phyloP scores from a whole-genome alignment of 78 protist genomes.

The Tieghemostelium lacteum region DNA sequence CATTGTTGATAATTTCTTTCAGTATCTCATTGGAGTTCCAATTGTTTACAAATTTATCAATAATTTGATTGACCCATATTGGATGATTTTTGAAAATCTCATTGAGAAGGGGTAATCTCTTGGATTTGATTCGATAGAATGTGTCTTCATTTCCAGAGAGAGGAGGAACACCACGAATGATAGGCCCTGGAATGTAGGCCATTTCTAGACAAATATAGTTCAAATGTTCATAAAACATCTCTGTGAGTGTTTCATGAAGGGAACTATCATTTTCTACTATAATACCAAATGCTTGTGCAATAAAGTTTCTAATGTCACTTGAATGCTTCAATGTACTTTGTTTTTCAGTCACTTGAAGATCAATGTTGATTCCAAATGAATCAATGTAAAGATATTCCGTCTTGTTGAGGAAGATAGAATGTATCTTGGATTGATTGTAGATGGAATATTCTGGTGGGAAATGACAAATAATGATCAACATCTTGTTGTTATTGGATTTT shows the following conservation, averaged over 20 bases:
- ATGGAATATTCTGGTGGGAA: conserved; percentile 58
- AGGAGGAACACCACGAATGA: too few species aligned
- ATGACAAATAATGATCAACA: conserved; percentile 34
- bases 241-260: background rate
- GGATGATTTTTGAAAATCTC: conserved; percentile 4
- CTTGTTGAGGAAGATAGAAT: conserved; percentile 53
- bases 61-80: background rate
- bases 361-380: conserved; percentile 52
- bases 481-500: background rate
- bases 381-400: conserved; percentile 49
- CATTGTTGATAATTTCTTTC: conserved; percentile 7
- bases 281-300: conserved; percentile 8
- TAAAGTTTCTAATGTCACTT: conserved; percentile 23
- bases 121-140: background rate
- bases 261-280: background rate
- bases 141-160: background rate
- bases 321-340: too few species aligned
- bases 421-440: conserved; percentile 22
- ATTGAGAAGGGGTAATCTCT: background rate
- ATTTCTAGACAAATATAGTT: background rate
- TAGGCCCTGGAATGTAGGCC: too few species aligned
- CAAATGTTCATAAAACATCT: conserved; percentile 21
- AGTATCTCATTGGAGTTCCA: conserved; percentile 19
- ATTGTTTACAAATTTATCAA: conserved; percentile 5
- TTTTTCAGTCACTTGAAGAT: too few species aligned